Conservation (phyloP, 2,329 filamentous ascomycete species). For the Aspergillus flavus region DNA sequence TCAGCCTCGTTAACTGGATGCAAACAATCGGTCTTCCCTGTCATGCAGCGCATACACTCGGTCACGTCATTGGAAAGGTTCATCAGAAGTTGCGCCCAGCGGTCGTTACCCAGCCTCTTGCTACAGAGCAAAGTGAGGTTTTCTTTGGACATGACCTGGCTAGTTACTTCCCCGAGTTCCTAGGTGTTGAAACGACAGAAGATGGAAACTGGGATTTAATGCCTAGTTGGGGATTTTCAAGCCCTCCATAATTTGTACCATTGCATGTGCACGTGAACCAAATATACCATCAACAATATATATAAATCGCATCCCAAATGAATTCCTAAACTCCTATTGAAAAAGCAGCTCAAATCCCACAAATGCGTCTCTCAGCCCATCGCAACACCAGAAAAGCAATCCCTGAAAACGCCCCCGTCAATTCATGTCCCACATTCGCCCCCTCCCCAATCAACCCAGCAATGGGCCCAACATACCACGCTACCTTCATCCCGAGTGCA, state of each 20-base stretch:
- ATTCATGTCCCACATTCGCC: conserved; percentile 39
- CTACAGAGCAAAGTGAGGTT: background rate
- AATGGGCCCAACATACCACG: conserved; percentile 38
- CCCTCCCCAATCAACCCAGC: conserved; percentile 35
- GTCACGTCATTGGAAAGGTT: conserved; percentile 38
- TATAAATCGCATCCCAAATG: background rate
- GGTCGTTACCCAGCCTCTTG: background rate
- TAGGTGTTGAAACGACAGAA: conserved; percentile 32
- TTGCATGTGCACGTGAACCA: background rate
- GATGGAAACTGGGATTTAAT: conserved; percentile 33
- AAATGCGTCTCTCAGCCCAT: conserved; percentile 32
- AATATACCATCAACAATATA: background rate
- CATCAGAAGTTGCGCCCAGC: conserved; percentile 38
- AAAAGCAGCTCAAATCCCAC: conserved; percentile 19
- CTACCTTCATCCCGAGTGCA: conserved; percentile 38
- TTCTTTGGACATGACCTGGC: conserved; percentile 24
- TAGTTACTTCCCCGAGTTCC: conserved; percentile 35
- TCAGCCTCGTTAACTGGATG: conserved; percentile 43
- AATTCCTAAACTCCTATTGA: background rate
- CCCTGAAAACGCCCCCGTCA: conserved; percentile 35
- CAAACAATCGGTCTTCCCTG: conserved; percentile 46
- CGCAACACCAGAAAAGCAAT: conserved; percentile 33
- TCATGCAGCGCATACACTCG: conserved; percentile 46
- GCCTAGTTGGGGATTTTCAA: conserved; percentile 30
- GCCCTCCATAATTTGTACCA: conserved; percentile 5